phyloP scores from a whole-genome alignment of 345 rosid species.

The Heritiera littoralis region DNA sequence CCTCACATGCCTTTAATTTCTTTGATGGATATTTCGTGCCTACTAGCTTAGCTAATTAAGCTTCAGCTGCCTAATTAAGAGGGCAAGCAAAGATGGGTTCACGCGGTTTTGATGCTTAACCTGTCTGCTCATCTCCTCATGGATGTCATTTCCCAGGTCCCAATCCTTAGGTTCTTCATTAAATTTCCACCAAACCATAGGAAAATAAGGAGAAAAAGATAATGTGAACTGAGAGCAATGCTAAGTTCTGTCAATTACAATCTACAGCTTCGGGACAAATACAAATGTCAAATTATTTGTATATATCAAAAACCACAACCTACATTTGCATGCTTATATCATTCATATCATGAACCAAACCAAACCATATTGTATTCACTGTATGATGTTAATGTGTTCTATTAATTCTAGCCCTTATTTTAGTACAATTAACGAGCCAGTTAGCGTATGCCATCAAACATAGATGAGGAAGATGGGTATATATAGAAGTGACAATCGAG shows the following conservation, averaged over 20 bases:
- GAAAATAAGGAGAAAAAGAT: neutral
- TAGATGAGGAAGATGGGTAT: neutral
- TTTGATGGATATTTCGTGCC: neutral
- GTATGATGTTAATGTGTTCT: neutral
- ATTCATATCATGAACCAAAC: neutral
- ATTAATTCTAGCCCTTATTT: neutral
- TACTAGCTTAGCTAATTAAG: neutral
- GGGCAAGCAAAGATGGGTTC: neutral
- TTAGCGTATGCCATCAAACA: neutral
- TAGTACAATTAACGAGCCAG: neutral
- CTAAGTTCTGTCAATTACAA: neutral
- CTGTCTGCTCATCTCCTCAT: neutral
- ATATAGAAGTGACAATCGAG: neutral
- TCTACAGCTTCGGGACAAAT: neutral
- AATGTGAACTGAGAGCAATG: neutral
- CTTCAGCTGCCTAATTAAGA: neutral
- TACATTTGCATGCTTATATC: neutral
- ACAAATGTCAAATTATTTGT: neutral
- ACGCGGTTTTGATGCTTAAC: conserved; percentile 4
- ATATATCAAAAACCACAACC: neutral
- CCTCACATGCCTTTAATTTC: neutral
- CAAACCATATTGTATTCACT: neutral
- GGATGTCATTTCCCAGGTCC: neutral
- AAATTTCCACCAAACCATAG: neutral
- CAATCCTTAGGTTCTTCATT: conserved; percentile 1